Conservation (phyloP, 2,329 filamentous ascomycete species). For the Neopestalotiopsis rosae region DNA sequence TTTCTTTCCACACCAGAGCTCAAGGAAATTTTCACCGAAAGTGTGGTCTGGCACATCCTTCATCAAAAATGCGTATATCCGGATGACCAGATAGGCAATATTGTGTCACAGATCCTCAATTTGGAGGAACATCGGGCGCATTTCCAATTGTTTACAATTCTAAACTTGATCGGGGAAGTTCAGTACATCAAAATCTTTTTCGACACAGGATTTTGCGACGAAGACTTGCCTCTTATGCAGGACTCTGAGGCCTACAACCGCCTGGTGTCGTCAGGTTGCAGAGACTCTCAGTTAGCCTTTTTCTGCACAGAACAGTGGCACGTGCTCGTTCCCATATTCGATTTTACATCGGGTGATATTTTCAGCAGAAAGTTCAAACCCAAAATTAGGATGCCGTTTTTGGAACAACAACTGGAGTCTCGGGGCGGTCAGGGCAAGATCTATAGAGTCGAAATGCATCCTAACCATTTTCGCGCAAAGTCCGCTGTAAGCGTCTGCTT, state of each 20-base stretch:
- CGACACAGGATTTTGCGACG: not conserved
- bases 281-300: not conserved
- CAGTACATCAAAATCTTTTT: constrained; percentile 15
- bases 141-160: too few species aligned
- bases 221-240: not conserved
- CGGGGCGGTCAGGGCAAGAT: constrained; percentile 21
- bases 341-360: not conserved
- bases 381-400: not conserved
- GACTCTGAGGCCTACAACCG: not conserved
- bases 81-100: too few species aligned
- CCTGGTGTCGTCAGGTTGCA: not conserved
- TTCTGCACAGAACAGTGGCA: not conserved
- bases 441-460: constrained; percentile 20
- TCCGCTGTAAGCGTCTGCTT: not conserved
- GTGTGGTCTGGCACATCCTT: too few species aligned
- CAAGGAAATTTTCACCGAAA: too few species aligned
- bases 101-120: too few species aligned
- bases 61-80: too few species aligned
- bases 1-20: too few species aligned
- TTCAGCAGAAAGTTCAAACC: not conserved
- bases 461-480: constrained; percentile 11
- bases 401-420: not conserved
- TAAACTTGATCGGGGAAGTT: too few species aligned
- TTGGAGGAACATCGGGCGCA: too few species aligned
- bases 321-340: constrained; percentile 3